Evolutionary conservation across 176 grass and related monocot species (phyloP).

Genomic region (Tillandsia leiboldiana): DNA sequence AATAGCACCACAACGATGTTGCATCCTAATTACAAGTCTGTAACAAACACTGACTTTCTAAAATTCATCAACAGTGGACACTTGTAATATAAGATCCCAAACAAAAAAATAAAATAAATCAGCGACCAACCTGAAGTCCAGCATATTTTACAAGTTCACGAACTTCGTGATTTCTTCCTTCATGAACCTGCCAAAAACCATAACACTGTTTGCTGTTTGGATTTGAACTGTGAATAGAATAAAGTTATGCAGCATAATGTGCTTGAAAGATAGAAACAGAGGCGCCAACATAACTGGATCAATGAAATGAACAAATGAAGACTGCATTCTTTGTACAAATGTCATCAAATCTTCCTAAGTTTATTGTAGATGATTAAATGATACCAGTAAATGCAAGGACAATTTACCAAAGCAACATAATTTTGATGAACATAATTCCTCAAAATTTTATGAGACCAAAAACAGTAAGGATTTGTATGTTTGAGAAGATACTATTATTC

Average conservation of each 20-base stretch:
- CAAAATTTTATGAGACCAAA: neutral
- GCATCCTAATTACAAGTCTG: no score
- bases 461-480: neutral
- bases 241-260: no score
- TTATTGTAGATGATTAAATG: neutral
- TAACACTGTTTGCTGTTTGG: neutral
- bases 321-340: no score
- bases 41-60: no score
- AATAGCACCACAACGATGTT: no score
- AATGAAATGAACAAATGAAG: no score
- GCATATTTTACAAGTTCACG: constrained; percentile 84
- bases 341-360: neutral
- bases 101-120: constrained; percentile 8
- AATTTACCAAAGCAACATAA: neutral
- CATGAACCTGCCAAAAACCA: constrained; percentile 69
- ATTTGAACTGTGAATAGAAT: neutral
- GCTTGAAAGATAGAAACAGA: neutral
- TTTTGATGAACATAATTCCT: neutral
- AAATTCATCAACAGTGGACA: no score
- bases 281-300: neutral
- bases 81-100: neutral
- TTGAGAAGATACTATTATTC: neutral
- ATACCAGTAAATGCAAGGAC: neutral
- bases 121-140: constrained; percentile 56
- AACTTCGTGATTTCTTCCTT: constrained; percentile 95